phyloP scores from a whole-genome alignment of 2,329 filamentous ascomycete genomes.

The Cercospora sesami region DNA sequence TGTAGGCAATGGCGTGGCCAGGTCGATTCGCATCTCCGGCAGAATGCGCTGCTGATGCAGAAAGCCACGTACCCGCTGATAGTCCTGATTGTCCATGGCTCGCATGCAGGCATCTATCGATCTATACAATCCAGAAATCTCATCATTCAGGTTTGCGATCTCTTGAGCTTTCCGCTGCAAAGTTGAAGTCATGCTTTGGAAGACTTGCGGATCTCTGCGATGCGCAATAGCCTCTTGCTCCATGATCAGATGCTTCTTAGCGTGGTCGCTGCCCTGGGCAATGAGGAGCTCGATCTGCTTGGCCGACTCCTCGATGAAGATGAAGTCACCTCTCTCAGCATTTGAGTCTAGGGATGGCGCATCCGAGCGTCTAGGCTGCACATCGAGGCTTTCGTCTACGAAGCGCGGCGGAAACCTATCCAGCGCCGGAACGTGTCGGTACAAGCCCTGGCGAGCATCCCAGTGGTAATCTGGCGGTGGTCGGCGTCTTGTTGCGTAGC shows the following conservation, averaged over 20 bases:
- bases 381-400: constrained; percentile 4
- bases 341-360: not conserved
- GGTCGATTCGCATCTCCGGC: constrained; percentile 19
- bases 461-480: constrained; percentile 9
- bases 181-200: constrained; percentile 15
- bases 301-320: constrained; percentile 23
- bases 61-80: constrained; percentile 11
- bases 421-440: constrained; percentile 2
- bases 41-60: constrained; percentile 14
- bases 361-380: not conserved
- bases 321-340: constrained; percentile 13
- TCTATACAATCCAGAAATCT: constrained; percentile 15
- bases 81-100: constrained; percentile 14
- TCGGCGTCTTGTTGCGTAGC: constrained; percentile 3
- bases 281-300: constrained; percentile 19
- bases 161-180: constrained; percentile 20
- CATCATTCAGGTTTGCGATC: constrained; percentile 10
- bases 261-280: constrained; percentile 12
- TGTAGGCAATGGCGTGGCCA: constrained; percentile 8
- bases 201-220: constrained; percentile 18
- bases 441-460: constrained; percentile 8
- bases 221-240: constrained; percentile 20
- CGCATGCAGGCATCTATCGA: constrained; percentile 19
- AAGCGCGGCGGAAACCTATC: not conserved
- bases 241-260: constrained; percentile 19